These are phyloP conservation scores for Castanea crenata DNA, from an alignment of 306 rosid genomes.

Conservation along the genomic window DNA sequence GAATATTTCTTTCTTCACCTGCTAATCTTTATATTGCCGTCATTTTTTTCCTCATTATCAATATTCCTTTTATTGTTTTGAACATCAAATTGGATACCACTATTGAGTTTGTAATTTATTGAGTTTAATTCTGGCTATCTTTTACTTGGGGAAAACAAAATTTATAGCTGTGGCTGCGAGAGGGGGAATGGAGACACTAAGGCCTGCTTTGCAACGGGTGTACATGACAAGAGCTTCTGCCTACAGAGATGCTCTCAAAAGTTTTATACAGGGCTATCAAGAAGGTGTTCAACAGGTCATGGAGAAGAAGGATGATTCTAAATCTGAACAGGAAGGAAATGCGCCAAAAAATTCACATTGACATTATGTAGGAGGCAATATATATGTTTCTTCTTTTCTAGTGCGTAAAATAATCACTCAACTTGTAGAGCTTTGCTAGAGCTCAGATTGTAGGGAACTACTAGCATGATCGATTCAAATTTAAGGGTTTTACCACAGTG, in stretches of 20 bases:
- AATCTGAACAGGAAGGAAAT: constrained; percentile 43
- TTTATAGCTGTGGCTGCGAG: constrained; percentile 77
- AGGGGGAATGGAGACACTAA: constrained; percentile 61
- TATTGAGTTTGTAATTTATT: background rate
- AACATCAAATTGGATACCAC: background rate
- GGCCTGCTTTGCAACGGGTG: constrained; percentile 79
- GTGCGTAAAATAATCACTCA: constrained; percentile 9
- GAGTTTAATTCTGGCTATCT: constrained; percentile 16
- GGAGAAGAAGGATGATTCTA: constrained; percentile 56
- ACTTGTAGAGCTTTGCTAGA: constrained; percentile 14
- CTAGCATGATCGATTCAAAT: background rate
- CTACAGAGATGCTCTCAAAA: constrained; percentile 83
- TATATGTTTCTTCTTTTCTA: constrained; percentile 7
- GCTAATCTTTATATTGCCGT: too few species aligned
- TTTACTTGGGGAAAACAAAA: constrained; percentile 22
- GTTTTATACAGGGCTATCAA: constrained; percentile 77
- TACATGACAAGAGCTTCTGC: constrained; percentile 94
- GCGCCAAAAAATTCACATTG: constrained; percentile 37
- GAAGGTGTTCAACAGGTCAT: constrained; percentile 71
- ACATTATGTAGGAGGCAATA: constrained; percentile 11
- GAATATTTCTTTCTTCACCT: too few species aligned
- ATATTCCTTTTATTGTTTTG: background rate
- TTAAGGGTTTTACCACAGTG: constrained; percentile 12
- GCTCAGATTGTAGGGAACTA: background rate
- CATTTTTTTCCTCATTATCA: background rate